A percentile compares a stretch with the other conserved stretches of the same genome.
phyloP scores from a whole-genome alignment of 371 early-diverging fungal genomes.

The Lichtheimia ramosa region DNA sequence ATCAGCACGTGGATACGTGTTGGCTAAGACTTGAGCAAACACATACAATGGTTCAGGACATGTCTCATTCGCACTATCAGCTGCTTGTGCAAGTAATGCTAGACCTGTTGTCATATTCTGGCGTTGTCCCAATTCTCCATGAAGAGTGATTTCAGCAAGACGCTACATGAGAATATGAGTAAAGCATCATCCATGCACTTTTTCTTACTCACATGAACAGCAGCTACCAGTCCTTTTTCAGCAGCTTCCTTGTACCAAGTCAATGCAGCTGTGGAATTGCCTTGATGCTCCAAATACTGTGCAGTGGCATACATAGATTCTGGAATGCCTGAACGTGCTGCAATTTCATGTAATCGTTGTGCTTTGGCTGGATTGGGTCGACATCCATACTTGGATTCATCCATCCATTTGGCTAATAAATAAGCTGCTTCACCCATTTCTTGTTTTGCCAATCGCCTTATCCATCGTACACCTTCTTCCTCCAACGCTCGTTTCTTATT shows the following conservation, averaged over 20 bases:
- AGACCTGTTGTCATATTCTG: conserved; percentile 21
- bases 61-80: conserved; percentile 9
- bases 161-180: not conserved
- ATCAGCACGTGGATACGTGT: conserved; percentile 20
- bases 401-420: conserved; percentile 70
- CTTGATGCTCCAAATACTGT: conserved; percentile 36
- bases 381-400: conserved; percentile 57
- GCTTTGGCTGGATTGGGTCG: conserved; percentile 51
- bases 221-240: conserved; percentile 63
- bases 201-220: conserved; percentile 56
- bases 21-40: conserved; percentile 20
- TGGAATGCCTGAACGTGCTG: conserved; percentile 23
- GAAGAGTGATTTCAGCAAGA: conserved; percentile 13
- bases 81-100: conserved; percentile 16
- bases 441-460: conserved; percentile 65
- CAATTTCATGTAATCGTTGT: conserved; percentile 32
- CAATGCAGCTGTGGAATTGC: conserved; percentile 55
- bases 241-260: conserved; percentile 74
- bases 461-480: conserved; percentile 72
- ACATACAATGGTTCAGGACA: conserved; percentile 18
- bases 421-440: conserved; percentile 71
- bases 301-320: conserved; percentile 30
- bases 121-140: conserved; percentile 17
- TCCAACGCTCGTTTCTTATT: conserved; percentile 29
- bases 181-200: not conserved